Percentiles rank a stretch among this genome's conserved stretches.
These are phyloP conservation scores for Debaryomyces castellii DNA, from an alignment of 805 yeast species.

Conservation along the genomic window DNA sequence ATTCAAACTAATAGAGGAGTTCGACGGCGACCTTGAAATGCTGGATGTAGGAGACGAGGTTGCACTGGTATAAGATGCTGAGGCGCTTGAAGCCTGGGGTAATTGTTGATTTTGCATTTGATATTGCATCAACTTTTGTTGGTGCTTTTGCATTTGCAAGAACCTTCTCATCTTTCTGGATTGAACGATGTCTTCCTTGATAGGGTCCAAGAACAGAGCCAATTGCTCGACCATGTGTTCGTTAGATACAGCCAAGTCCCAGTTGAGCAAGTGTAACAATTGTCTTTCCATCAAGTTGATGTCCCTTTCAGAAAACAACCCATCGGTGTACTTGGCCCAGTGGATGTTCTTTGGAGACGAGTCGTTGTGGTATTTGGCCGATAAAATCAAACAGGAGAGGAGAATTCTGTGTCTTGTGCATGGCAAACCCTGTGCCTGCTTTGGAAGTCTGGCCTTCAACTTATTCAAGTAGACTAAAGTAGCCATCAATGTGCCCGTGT, in stretches of 20 bases:
- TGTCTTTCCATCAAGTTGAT: conserved; percentile 82
- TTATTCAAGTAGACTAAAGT: conserved; percentile 68
- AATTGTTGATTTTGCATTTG: conserved; percentile 3
- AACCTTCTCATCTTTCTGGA: conserved; percentile 32
- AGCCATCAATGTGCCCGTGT: conserved; percentile 74
- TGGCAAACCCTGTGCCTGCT: conserved; percentile 72
- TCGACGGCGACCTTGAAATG: conserved; percentile 16
- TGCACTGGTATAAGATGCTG: not conserved
- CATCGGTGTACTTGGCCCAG: conserved; percentile 80
- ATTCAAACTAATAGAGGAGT: conserved; percentile 11
- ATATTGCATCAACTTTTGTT: conserved; percentile 13
- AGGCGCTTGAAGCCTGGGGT: conserved; percentile 3
- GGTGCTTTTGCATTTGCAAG: conserved; percentile 23
- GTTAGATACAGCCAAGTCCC: conserved; percentile 58
- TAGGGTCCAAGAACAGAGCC: conserved; percentile 50
- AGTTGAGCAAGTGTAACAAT: conserved; percentile 61
- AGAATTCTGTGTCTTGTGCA: conserved; percentile 80
- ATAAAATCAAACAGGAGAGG: conserved; percentile 68
- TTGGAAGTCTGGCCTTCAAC: conserved; percentile 60
- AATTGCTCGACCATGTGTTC: conserved; percentile 44
- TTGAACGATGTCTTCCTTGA: conserved; percentile 39
- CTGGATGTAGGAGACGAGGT: conserved; percentile 4
- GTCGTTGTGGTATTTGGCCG: conserved; percentile 76
- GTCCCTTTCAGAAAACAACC: conserved; percentile 64
- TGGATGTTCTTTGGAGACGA: conserved; percentile 75